These are phyloP conservation scores for Lycium barbarum DNA, from an alignment of 257 asterid genomes.

Conservation along the genomic window DNA sequence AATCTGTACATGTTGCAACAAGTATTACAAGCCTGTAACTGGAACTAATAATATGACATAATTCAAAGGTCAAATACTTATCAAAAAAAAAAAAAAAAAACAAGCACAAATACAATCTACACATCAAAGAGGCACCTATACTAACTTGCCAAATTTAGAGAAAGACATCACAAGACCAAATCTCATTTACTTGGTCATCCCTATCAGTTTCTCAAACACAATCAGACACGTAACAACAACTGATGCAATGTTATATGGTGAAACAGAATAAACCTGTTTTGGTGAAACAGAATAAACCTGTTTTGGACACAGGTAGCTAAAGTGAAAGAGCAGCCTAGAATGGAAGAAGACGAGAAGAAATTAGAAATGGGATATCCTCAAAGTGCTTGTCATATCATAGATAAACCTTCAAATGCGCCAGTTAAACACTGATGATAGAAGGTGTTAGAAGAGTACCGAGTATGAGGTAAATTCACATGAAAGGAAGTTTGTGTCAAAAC, in stretches of 20 bases:
- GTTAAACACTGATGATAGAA: background rate
- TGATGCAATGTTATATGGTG: background rate
- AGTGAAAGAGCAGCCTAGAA: slow-evolving; percentile 21
- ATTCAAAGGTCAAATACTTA: slow-evolving; percentile 1
- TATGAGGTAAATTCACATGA: background rate
- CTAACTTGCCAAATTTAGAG: slow-evolving; percentile 18
- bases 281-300: background rate
- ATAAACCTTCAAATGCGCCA: background rate
- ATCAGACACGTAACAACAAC: background rate
- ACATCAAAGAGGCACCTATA: slow-evolving; percentile 9
- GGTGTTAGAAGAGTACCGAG: background rate
- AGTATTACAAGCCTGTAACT: slow-evolving; percentile 23
- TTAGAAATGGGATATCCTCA: slow-evolving; percentile 16
- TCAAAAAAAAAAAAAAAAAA: background rate
- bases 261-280: background rate
- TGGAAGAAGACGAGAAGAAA: background rate
- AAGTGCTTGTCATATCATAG: background rate
- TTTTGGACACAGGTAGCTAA: background rate
- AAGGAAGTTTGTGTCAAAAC: slow-evolving; percentile 14
- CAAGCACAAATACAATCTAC: slow-evolving; percentile 10
- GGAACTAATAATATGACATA: slow-evolving; percentile 19
- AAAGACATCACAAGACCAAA: slow-evolving; percentile 4
- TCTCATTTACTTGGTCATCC: background rate
- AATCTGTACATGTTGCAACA: slow-evolving; percentile 50
- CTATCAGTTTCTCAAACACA: background rate